Conservation (phyloP, 2,329 filamentous ascomycete species). For the Fusarium sp. region DNA sequence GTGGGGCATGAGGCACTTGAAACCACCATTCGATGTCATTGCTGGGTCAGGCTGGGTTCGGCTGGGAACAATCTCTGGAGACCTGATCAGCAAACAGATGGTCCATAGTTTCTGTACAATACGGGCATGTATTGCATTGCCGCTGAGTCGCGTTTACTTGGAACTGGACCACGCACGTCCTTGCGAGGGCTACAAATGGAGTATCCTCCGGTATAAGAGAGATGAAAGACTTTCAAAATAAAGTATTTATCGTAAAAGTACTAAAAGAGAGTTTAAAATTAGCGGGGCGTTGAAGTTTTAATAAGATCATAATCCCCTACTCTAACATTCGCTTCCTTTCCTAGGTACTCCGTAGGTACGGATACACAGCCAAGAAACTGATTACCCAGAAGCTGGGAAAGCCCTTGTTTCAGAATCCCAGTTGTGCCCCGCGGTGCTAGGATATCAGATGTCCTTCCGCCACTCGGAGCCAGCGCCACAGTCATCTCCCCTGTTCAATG, state of each 20-base stretch:
- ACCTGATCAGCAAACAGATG: slow-evolving; percentile 17
- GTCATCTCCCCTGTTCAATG: not conserved
- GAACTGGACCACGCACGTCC: not conserved
- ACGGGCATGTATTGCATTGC: not conserved
- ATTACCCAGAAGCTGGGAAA: slow-evolving; percentile 18
- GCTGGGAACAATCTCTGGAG: slow-evolving; percentile 6
- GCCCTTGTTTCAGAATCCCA: slow-evolving; percentile 31
- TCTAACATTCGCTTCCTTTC: not conserved
- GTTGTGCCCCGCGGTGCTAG: slow-evolving; percentile 13
- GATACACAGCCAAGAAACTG: not conserved
- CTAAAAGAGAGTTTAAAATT: not conserved
- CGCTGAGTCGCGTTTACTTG: not conserved
- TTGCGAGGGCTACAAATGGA: not conserved
- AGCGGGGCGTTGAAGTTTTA: not conserved
- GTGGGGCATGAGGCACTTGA: slow-evolving; percentile 39
- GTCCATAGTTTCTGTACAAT: not conserved
- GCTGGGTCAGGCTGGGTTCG: not conserved
- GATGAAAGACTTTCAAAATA: not conserved
- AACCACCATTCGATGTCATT: slow-evolving; percentile 37
- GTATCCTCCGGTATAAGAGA: not conserved
- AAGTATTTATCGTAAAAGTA: not conserved
- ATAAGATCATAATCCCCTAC: not conserved
- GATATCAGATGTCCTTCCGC: slow-evolving; percentile 27
- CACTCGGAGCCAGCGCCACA: slow-evolving; percentile 28
- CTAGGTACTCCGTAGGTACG: too few species aligned